A percentile compares a stretch with the other conserved stretches of the same genome.
Evolutionary conservation across 257 asterid genomes (phyloP).

Genomic region (Solanum lycopersicoides): DNA sequence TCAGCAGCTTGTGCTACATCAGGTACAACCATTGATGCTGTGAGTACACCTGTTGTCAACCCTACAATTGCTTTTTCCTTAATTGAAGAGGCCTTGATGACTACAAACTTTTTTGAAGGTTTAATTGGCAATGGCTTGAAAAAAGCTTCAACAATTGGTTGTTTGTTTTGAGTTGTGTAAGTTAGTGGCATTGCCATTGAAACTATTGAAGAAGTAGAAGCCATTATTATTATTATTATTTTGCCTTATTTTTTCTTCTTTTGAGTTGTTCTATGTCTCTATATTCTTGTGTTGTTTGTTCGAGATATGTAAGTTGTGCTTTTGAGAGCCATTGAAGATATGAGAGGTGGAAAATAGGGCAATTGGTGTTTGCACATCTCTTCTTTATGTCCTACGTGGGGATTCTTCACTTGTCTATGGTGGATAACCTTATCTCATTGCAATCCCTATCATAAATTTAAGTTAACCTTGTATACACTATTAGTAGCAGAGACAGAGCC

Average conservation of each 20-base stretch:
- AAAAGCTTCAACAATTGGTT: conserved; percentile 25
- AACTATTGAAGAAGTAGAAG: conserved; percentile 61
- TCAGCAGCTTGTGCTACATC: conserved; percentile 72
- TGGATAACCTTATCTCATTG: conserved; percentile 48
- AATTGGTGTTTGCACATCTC: conserved; percentile 3
- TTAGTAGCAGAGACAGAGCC: neutral
- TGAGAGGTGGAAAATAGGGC: conserved; percentile 49
- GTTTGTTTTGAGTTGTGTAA: conserved; percentile 34
- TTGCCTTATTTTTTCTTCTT: neutral
- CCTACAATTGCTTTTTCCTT: conserved; percentile 66
- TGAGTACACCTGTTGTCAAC: conserved; percentile 60
- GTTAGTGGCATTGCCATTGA: conserved; percentile 54
- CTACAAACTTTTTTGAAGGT: conserved; percentile 42
- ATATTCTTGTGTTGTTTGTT: neutral
- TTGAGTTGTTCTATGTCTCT: neutral
- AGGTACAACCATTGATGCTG: conserved; percentile 60
- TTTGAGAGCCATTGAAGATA: conserved; percentile 7
- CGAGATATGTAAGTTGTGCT: neutral
- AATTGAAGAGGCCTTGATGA: conserved; percentile 39
- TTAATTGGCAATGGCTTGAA: conserved; percentile 44
- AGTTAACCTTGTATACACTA: neutral
- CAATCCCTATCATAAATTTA: neutral
- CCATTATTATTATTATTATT: conserved; percentile 26
- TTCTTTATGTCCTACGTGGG: conserved; percentile 36
- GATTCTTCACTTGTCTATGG: conserved; percentile 26